Evolutionary conservation across 441 rosid genomes (phyloP).

Genomic region (Adansonia rubrostipa): DNA sequence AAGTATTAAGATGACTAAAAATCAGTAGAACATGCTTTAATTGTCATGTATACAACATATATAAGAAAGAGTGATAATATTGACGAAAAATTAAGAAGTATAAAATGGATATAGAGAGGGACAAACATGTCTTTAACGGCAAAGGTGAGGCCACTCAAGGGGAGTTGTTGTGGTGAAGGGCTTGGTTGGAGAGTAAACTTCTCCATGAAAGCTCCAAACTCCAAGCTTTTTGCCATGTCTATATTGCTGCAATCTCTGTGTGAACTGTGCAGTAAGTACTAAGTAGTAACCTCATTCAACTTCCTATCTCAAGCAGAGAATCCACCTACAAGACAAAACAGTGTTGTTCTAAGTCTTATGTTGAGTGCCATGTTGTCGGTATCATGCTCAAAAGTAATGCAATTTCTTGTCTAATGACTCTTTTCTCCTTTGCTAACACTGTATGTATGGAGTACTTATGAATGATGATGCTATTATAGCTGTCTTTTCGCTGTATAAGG

Average conservation of each 20-base stretch:
- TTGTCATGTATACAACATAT: not conserved
- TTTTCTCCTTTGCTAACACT: slow-evolving; percentile 6
- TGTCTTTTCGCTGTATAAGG: slow-evolving; percentile 14
- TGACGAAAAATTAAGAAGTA: not conserved
- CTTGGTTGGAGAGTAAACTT: slow-evolving; percentile 56
- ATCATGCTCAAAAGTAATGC: slow-evolving; percentile 15
- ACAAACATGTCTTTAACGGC: slow-evolving; percentile 89
- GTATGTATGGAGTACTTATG: not conserved
- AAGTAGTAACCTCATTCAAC: not conserved
- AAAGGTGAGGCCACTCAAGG: slow-evolving; percentile 70
- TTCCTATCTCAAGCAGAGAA: not conserved
- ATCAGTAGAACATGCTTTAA: not conserved
- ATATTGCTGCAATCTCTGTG: not conserved
- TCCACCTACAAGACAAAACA: slow-evolving; percentile 1
- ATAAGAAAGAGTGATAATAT: not conserved
- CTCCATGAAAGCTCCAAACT: slow-evolving; percentile 85
- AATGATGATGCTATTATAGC: not conserved
- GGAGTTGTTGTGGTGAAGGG: slow-evolving; percentile 51
- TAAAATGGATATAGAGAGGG: not conserved
- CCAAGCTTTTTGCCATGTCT: slow-evolving; percentile 53
- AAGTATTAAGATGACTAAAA: not conserved
- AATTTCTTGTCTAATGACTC: not conserved
- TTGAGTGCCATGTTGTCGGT: not conserved
- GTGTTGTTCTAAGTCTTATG: not conserved
- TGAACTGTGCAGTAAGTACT: not conserved